Evolutionary conservation across 2,329 filamentous ascomycete genomes (phyloP), one percentile per base, ranked within the genome.

Genomic region (Xylaria sp.): DNA sequence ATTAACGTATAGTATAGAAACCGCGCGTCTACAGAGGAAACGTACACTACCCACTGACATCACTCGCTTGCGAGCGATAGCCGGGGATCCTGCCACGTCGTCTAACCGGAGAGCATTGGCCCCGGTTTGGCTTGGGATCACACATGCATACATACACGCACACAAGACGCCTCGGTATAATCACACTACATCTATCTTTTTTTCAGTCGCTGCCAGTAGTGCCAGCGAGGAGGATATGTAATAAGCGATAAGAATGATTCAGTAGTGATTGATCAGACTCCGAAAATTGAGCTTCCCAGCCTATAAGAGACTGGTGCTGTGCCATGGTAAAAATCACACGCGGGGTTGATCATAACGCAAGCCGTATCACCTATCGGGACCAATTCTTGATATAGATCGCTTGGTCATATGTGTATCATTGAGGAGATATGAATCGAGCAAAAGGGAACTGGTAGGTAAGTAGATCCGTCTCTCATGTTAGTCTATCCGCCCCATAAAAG

Each of bases 41-140:
- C n/a, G n/a, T n/a, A n/a, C n/a, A 9, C 9, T 31, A 31, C 28
- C 4, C 9, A 31, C 28, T 42, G 33, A 42, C n/a, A 15, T 31
- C 31, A 31, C 56, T 31, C 33, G 38, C 43, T 56, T 21, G 40
- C 40, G 57, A 40, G 8, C 15, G 2, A 51, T 47, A 37, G 61
- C 23, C 52, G 46, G 49, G 54, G 57, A 52, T 46, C 55, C 51
- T 55, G 59, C 47, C 58, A 38, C 51, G 51, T 65, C 55, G 47
- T 57, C 52, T 64, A 59, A n/a, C 61, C 62, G 58, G 62, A 62
- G 62, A 65, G 59, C 59, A 62, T 62, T 50, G 50, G 43, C 50
- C 62, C 58, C 50, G 46, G 60, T 12, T 35, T 49, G 47, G 23
- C 38, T 52, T 35, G 54, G 25, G 19, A 40, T 45, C 46, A 49